These are phyloP conservation scores for Eleusine coracana DNA, from an alignment of 176 grass and related monocot species.

Conservation along the genomic window DNA sequence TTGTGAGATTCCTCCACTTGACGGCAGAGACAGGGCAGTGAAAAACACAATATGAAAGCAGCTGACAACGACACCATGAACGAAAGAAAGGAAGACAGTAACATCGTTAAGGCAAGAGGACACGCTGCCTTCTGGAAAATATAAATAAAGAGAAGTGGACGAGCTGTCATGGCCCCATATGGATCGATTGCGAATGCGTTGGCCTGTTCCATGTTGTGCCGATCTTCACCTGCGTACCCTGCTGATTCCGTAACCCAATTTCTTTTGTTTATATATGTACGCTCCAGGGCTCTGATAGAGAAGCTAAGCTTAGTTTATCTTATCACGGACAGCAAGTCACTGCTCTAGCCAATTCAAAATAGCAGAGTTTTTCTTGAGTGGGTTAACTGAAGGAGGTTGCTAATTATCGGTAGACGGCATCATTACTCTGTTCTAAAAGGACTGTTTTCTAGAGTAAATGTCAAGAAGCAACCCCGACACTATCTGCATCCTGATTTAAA, in stretches of 20 bases:
- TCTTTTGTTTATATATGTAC: constrained; percentile 19
- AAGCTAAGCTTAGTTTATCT: constrained; percentile 10
- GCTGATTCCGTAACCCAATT: not conserved
- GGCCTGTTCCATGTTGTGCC: not conserved
- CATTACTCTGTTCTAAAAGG: not conserved
- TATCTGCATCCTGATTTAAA: not conserved
- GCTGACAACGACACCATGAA: not conserved
- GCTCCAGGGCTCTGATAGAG: not conserved
- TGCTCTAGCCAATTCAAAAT: not conserved
- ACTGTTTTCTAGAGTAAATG: not conserved
- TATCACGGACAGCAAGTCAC: not conserved
- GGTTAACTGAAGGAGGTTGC: not conserved
- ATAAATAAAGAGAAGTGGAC: not conserved
- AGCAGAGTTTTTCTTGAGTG: not conserved
- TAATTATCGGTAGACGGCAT: not conserved
- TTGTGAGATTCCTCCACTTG: constrained; percentile 37
- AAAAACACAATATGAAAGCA: not conserved
- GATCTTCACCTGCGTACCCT: not conserved
- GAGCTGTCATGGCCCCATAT: constrained; percentile 35
- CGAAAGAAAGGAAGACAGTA: not conserved
- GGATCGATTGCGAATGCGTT: not conserved
- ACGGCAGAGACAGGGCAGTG: not conserved
- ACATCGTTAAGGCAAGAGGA: too few species aligned
- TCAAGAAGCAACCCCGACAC: not conserved
- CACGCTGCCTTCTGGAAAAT: too few species aligned